Percentiles rank a stretch among this genome's conserved stretches.
These are phyloP conservation scores for Vanderwaltozyma yarrowii DNA, from an alignment of 805 yeast species.

Conservation along the genomic window DNA sequence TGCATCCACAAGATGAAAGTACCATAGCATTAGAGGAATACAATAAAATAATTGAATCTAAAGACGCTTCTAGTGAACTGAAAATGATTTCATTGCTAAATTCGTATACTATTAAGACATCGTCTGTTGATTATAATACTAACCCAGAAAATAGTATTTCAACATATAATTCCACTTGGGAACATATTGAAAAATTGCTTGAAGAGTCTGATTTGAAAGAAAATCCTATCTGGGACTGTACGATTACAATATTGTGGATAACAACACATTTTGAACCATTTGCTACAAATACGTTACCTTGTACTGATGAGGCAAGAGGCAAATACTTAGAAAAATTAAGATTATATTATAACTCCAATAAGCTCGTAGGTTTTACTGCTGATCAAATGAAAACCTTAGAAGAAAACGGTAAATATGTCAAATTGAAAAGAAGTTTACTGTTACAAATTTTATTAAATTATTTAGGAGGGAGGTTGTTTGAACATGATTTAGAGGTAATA, in stretches of 20 bases:
- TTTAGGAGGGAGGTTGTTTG: constrained; percentile 22
- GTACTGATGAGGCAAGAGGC: constrained; percentile 16
- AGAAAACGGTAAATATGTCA: constrained; percentile 1
- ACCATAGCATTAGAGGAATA: background rate
- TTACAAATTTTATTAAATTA: constrained; percentile 22
- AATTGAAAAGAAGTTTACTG: constrained; percentile 20
- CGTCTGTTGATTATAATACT: constrained; percentile 2
- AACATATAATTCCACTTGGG: constrained; percentile 11
- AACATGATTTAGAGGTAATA: constrained; percentile 20
- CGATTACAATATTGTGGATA: constrained; percentile 21
- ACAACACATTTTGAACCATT: constrained; percentile 26
- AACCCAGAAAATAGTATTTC: too few species aligned
- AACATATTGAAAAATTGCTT: constrained; percentile 8
- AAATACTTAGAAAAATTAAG: constrained; percentile 12
- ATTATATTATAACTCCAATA: constrained; percentile 16
- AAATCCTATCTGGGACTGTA: constrained; percentile 22
- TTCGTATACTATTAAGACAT: constrained; percentile 11
- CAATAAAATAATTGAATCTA: background rate
- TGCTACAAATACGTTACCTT: constrained; percentile 19
- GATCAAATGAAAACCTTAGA: background rate
- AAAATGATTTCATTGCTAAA: constrained; percentile 18
- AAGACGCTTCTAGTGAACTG: constrained; percentile 6
- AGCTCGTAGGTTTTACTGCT: constrained; percentile 6
- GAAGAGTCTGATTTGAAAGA: constrained; percentile 8
- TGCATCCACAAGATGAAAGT: background rate